Evolutionary conservation across 208 protist genomes (phyloP).

Genomic region (Acanthamoeba quina): DNA sequence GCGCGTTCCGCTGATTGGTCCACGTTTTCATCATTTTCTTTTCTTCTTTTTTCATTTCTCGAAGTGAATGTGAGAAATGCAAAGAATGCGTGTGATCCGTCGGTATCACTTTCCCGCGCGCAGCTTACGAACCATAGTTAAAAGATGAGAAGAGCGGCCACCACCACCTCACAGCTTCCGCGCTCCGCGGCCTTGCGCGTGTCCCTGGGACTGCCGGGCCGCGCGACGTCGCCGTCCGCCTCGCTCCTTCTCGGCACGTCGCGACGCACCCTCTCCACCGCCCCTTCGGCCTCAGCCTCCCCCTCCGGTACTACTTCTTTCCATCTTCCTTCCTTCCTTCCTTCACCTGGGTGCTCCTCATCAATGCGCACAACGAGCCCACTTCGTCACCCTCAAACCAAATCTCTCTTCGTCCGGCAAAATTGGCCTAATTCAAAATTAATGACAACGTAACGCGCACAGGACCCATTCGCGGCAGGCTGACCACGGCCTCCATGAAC

Average conservation of each 20-base stretch:
- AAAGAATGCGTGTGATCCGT: neutral
- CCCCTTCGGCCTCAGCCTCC: neutral
- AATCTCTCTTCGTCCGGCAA: too few relatives aligned
- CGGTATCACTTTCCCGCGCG: neutral
- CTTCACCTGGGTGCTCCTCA: too few relatives aligned
- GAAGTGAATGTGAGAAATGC: too few relatives aligned
- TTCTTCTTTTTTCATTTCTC: neutral
- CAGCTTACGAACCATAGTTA: too few relatives aligned
- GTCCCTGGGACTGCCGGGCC: neutral
- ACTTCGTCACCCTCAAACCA: too few relatives aligned
- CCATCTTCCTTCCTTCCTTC: neutral
- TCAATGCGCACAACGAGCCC: too few relatives aligned
- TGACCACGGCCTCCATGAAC: slow-evolving; percentile 24
- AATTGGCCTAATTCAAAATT: too few relatives aligned
- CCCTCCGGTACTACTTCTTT: neutral
- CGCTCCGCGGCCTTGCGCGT: neutral
- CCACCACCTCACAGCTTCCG: neutral
- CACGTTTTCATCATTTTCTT: neutral
- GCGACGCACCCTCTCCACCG: neutral
- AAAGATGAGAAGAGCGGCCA: slow-evolving; percentile 1
- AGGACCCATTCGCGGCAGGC: neutral
- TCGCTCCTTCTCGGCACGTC: neutral
- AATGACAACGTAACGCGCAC: neutral
- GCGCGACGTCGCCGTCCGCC: neutral
- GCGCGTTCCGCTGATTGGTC: neutral